Evolutionary conservation across 331 rosid species (phyloP), one percentile per base, ranked within the genome.

Genomic region (Spiraea crenata): DNA sequence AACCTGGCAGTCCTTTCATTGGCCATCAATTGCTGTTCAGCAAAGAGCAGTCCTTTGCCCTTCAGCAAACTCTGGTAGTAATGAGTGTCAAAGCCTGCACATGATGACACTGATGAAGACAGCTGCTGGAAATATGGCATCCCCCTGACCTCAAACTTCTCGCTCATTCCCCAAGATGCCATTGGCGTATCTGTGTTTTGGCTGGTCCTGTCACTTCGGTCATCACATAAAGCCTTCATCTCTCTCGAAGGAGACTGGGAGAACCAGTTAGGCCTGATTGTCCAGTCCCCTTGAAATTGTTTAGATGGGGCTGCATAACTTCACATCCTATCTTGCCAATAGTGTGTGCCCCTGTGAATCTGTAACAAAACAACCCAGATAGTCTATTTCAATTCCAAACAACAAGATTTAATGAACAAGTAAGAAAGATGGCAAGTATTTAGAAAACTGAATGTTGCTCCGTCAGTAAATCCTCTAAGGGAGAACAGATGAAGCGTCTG

Each of bases 21-120:
- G 5, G 90, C 87, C 97, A 93, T 89, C 57, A 93, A 63, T 70
- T 93, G 96, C 75, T 93, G 97, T 76, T 93, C 97, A 57, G 99
- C 88, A 72, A 71, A 90, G 4, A 87, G 87, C 6, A 93, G 87
- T 61, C 99, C 97, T 80, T 90, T 83, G 54, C 99, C 96, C 51
- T 63, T 82, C 46, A 89, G 52, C 83, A 93, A 77, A 77, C 85
- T 83, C 63, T 65, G 72, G 37, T 82, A 91, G 60, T 85, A 91
- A 68, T 89, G 96, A 40, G 90, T 86, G 80, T 87, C 95, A 39
- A 93, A 89, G 55, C 76, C 75, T 70, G 73, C 81, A 5, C 95
- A 89, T 10, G 89, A 83, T 66, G 81, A 61, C 10, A 91, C 40
- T 0, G 95, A 79, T 38, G 96, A 69, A 8, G 85, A 76, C 12